These are phyloP conservation scores for Lomentospora prolificans DNA, from an alignment of 2,329 filamentous ascomycete species.

Conservation along the genomic window DNA sequence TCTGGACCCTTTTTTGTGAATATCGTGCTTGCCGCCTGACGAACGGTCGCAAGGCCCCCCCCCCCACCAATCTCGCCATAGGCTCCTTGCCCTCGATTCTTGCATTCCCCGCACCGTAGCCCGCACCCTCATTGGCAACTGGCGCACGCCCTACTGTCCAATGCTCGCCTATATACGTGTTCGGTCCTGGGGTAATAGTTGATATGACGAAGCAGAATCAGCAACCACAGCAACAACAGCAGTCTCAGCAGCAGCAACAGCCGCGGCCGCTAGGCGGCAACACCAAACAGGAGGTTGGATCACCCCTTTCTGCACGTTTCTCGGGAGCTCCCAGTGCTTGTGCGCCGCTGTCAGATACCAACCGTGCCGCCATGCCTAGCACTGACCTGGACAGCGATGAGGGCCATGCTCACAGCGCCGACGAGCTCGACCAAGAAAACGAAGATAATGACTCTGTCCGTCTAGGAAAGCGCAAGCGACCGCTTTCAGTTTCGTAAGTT, in stretches of 20 bases:
- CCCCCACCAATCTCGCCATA: neutral
- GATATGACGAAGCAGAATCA: conserved; percentile 6
- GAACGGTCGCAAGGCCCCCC: neutral
- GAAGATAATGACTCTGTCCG: conserved; percentile 32
- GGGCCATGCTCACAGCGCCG: conserved; percentile 31
- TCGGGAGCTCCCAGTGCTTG: neutral
- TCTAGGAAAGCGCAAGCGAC: conserved; percentile 48
- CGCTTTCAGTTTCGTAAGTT: conserved; percentile 50
- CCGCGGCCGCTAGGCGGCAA: neutral
- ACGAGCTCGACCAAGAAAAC: conserved; percentile 32
- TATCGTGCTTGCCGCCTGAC: neutral
- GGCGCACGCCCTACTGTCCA: conserved; percentile 1
- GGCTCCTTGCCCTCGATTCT: neutral
- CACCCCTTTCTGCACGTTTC: neutral
- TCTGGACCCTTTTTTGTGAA: neutral
- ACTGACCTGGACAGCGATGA: conserved; percentile 38
- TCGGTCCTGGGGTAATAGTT: neutral
- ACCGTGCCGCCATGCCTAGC: neutral
- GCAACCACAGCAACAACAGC: conserved; percentile 6
- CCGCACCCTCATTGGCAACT: neutral
- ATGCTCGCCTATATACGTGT: neutral
- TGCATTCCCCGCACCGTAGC: conserved; percentile 1
- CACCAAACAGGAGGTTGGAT: neutral
- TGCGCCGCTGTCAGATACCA: neutral
- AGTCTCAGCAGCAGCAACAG: conserved; percentile 7